These are phyloP conservation scores for Elongisporangium senticosum DNA, from an alignment of 352 stramenopile genomes.

Conservation along the genomic window DNA sequence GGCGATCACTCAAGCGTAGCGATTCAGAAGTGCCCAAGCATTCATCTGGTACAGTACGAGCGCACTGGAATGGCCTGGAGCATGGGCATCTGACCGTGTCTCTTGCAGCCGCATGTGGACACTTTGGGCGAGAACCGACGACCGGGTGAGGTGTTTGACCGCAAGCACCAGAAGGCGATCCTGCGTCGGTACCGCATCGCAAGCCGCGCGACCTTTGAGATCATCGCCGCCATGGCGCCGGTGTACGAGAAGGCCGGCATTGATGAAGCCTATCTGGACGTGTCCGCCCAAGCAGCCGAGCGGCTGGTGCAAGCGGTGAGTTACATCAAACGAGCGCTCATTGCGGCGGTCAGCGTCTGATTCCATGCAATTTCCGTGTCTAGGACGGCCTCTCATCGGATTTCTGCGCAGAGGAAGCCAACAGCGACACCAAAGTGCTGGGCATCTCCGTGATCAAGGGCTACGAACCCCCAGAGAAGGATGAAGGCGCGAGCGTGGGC, in stretches of 20 bases:
- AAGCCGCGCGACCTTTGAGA: constrained; percentile 71
- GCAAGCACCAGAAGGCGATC: constrained; percentile 78
- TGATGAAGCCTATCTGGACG: constrained; percentile 80
- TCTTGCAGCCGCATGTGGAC: constrained; percentile 70
- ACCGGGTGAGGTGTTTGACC: constrained; percentile 52
- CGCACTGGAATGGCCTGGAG: no score
- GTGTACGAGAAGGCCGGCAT: constrained; percentile 74
- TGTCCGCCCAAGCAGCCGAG: constrained; percentile 58
- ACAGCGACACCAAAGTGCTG: constrained; percentile 69
- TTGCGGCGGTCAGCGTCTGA: background rate
- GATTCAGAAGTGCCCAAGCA: constrained; percentile 68
- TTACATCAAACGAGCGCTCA: background rate
- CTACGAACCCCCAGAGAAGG: constrained; percentile 17
- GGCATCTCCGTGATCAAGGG: constrained; percentile 38
- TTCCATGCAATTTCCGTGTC: background rate
- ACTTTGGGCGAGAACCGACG: constrained; percentile 72
- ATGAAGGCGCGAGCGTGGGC: constrained; percentile 15
- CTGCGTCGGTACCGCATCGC: constrained; percentile 71
- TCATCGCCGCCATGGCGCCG: constrained; percentile 41
- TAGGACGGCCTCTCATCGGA: constrained; percentile 48
- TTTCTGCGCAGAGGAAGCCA: constrained; percentile 50
- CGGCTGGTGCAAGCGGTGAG: constrained; percentile 42
- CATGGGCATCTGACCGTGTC: background rate
- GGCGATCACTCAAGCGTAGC: constrained; percentile 57
- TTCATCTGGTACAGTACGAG: constrained; percentile 51